Evolutionary conservation across 192 early-diverging fungal genomes (phyloP).

Genomic region (Coemansia sp.): DNA sequence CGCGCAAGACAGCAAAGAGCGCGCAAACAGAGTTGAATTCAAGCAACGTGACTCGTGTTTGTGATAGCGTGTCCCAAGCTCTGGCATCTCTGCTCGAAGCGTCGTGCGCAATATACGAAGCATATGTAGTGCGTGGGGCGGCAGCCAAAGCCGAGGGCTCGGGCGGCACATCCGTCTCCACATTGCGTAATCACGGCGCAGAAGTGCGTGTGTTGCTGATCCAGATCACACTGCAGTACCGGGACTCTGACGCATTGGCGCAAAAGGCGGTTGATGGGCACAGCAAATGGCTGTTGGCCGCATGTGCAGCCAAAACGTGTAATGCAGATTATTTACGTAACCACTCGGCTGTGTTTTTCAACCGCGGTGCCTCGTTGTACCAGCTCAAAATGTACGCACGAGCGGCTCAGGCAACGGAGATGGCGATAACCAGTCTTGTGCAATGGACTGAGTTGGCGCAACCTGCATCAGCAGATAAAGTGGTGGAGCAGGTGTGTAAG

Average conservation of each 20-base stretch:
- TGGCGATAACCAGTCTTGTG: conserved; percentile 30
- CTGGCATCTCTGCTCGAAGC: conserved; percentile 18
- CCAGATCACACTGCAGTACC: conserved; percentile 27
- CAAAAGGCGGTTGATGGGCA: neutral
- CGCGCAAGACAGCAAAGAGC: conserved; percentile 20
- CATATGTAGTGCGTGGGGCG: conserved; percentile 38
- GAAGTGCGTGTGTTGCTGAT: conserved; percentile 28
- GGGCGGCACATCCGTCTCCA: conserved; percentile 21
- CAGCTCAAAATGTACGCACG: conserved; percentile 31
- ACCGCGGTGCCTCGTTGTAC: conserved; percentile 37
- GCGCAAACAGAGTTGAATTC: conserved; percentile 12
- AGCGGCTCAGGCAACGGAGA: conserved; percentile 28
- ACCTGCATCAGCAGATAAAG: conserved; percentile 1
- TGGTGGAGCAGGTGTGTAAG: conserved; percentile 45
- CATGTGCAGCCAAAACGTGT: conserved; percentile 18
- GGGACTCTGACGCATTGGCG: conserved; percentile 2
- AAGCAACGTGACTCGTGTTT: too few species aligned
- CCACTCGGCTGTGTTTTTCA: conserved; percentile 49
- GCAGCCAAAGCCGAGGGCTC: conserved; percentile 31
- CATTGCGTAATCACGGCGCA: conserved; percentile 18
- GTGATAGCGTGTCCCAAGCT: neutral
- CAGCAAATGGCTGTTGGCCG: conserved; percentile 19
- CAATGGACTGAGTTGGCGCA: conserved; percentile 13
- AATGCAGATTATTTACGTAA: conserved; percentile 34
- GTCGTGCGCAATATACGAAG: conserved; percentile 25